phyloP scores from a whole-genome alignment of 192 early-diverging fungal species.

The Funneliformis mosseae region DNA sequence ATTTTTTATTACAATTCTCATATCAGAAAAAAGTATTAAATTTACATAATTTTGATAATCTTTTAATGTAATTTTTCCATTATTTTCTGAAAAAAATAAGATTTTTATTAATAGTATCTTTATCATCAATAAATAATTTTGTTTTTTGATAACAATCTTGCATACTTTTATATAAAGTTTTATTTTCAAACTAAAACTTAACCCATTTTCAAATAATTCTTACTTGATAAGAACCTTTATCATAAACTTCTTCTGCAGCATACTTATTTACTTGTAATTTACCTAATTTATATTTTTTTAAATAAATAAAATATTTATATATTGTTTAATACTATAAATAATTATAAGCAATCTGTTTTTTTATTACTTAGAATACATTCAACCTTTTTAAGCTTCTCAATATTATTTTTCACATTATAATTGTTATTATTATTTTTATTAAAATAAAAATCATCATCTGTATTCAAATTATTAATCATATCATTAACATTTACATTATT shows the following conservation, averaged over 20 bases:
- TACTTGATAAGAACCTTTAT: background rate
- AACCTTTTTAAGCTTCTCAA: too few relatives aligned
- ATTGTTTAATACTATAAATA: too few relatives aligned
- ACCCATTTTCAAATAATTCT: background rate
- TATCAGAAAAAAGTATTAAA: background rate
- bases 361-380: too few relatives aligned
- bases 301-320: too few relatives aligned
- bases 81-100: background rate
- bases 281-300: too few relatives aligned
- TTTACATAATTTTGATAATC: background rate
- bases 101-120: background rate
- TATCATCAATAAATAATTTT: constrained; percentile 15
- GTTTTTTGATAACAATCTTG: constrained; percentile 3
- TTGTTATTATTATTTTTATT: too few relatives aligned
- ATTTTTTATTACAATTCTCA: background rate
- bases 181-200: background rate
- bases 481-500: too few relatives aligned
- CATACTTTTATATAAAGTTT: background rate
- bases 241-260: background rate
- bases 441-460: too few relatives aligned
- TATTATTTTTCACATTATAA: too few relatives aligned
- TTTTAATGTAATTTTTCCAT: background rate
- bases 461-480: too few relatives aligned
- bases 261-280: too few relatives aligned
- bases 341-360: too few relatives aligned